phyloP scores from a whole-genome alignment of 108 stramenopile species.

The Nannochloropsis granulata region DNA sequence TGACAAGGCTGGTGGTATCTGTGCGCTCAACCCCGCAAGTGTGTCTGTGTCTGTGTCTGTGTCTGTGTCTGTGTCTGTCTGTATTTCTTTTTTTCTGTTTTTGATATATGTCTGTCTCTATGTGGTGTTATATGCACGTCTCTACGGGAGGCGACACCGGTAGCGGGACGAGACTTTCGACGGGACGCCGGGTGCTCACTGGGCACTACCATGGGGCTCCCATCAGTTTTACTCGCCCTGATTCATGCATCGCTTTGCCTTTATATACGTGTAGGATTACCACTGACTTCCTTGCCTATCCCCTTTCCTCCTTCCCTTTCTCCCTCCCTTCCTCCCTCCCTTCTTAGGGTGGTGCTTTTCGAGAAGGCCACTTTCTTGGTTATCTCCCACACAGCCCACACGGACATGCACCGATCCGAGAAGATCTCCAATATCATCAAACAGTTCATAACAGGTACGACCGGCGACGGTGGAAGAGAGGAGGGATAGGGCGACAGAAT shows the following conservation, averaged over 20 bases:
- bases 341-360: constrained; percentile 62
- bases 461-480: not conserved
- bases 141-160: not conserved
- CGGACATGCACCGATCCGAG: constrained; percentile 97
- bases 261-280: no score
- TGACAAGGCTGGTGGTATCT: no score
- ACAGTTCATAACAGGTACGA: constrained; percentile 70
- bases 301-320: no score
- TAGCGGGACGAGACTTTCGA: not conserved
- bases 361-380: constrained; percentile 94
- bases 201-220: not conserved
- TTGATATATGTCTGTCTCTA: not conserved
- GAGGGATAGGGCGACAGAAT: not conserved
- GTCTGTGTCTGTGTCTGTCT: no score
- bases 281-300: no score
- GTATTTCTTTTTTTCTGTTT: no score
- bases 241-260: not conserved
- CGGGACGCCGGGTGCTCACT: not conserved
- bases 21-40: no score
- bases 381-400: constrained; percentile 61
- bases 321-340: no score
- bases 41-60: no score
- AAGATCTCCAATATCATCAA: constrained; percentile 98
- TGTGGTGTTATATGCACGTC: not conserved
- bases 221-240: not conserved